Evolutionary conservation across 352 stramenopile species (phyloP).

Genomic region (Globisporangium sylvaticum): DNA sequence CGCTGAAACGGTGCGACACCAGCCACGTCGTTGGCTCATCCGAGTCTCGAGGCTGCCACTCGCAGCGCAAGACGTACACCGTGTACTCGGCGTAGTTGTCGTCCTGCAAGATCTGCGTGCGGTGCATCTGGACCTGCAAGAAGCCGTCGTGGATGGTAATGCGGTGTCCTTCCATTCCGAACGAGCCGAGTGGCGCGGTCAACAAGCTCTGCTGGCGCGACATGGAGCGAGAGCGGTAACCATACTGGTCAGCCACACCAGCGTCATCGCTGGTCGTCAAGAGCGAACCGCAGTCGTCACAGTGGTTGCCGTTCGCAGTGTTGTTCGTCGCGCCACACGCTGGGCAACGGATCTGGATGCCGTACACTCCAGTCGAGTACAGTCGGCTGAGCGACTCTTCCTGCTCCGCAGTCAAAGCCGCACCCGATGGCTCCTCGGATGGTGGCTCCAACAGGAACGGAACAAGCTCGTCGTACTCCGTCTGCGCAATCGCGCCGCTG

Average conservation of each 20-base stretch:
- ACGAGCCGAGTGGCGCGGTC: conserved; percentile 69
- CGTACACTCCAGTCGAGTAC: conserved; percentile 74
- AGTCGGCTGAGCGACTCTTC: conserved; percentile 78
- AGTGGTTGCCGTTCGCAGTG: conserved; percentile 86
- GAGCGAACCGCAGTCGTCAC: conserved; percentile 79
- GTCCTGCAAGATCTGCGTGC: conserved; percentile 83
- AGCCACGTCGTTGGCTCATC: conserved; percentile 54
- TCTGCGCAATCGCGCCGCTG: conserved; percentile 75
- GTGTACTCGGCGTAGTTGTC: conserved; percentile 89
- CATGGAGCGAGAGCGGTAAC: conserved; percentile 57
- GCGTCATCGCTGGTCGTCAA: conserved; percentile 75
- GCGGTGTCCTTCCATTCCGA: conserved; percentile 68
- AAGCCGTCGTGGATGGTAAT: conserved; percentile 86
- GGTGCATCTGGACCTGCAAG: conserved; percentile 82
- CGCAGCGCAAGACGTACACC: conserved; percentile 83
- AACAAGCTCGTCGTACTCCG: conserved; percentile 85
- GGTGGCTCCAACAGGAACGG: conserved; percentile 82
- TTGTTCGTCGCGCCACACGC: conserved; percentile 85
- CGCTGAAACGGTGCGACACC: conserved; percentile 68
- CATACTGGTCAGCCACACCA: conserved; percentile 40
- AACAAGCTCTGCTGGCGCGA: conserved; percentile 58
- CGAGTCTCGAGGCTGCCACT: conserved; percentile 72
- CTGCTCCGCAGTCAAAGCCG: conserved; percentile 71
- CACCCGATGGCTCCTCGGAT: conserved; percentile 46
- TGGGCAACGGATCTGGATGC: conserved; percentile 84